Conservation (phyloP, 2,329 filamentous ascomycete genomes). For the Alternaria rosae region DNA sequence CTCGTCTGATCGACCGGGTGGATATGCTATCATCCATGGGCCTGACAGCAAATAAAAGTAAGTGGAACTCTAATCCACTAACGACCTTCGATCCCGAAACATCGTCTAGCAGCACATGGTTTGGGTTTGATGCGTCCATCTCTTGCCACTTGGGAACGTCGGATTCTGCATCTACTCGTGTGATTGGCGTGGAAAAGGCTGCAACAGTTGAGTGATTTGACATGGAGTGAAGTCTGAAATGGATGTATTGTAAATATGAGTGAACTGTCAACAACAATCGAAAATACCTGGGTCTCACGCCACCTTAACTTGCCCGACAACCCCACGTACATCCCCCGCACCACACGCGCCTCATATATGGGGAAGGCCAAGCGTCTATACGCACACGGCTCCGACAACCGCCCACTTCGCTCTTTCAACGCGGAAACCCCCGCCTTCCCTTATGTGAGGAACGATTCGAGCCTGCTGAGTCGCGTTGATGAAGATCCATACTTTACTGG, state of each 20-base stretch:
- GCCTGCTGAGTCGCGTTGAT: neutral
- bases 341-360: slow-evolving; percentile 1
- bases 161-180: neutral
- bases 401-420: neutral
- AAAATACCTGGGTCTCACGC: neutral
- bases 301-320: neutral
- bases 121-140: neutral
- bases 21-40: neutral
- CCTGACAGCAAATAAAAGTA: neutral
- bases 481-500: neutral
- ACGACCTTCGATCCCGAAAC: neutral
- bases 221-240: too few relatives aligned
- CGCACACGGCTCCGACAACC: neutral
- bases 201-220: too few relatives aligned
- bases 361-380: neutral
- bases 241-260: too few relatives aligned
- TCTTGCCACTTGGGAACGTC: neutral
- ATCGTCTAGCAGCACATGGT: neutral
- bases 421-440: slow-evolving; percentile 1
- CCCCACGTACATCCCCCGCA: slow-evolving; percentile 15
- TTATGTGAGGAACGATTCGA: neutral
- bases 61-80: neutral
- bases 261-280: too few relatives aligned
- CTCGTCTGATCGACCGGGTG: neutral
- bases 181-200: neutral